These are phyloP conservation scores for Rubroshorea leprosula DNA, from an alignment of 345 rosid genomes.

Conservation along the genomic window DNA sequence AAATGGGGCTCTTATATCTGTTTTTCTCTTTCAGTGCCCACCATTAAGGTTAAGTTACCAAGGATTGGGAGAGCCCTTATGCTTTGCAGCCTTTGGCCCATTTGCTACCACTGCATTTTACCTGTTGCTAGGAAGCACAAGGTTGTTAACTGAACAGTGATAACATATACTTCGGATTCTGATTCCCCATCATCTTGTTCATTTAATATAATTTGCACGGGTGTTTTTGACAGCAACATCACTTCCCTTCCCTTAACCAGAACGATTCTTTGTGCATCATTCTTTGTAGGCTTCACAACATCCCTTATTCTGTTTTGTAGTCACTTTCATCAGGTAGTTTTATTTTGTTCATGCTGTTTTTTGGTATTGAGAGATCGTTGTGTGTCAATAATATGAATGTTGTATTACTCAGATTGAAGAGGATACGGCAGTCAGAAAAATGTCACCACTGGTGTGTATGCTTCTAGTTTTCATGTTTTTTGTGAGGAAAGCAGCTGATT, in stretches of 20 bases:
- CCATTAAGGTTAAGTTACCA: constrained; percentile 89
- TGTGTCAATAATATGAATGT: constrained; percentile 1
- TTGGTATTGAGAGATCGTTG: background rate
- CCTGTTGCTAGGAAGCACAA: constrained; percentile 48
- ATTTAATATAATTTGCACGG: background rate
- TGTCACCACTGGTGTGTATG: constrained; percentile 66
- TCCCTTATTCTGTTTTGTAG: constrained; percentile 86
- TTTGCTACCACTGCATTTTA: constrained; percentile 89
- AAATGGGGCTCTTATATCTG: background rate
- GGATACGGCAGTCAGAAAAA: constrained; percentile 59
- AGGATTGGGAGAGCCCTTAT: constrained; percentile 92
- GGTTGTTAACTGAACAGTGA: constrained; percentile 28
- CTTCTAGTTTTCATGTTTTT: background rate
- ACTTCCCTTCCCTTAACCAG: constrained; percentile 41
- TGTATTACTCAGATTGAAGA: constrained; percentile 56
- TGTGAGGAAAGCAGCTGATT: background rate
- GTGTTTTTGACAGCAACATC: constrained; percentile 36
- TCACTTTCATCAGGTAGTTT: constrained; percentile 82
- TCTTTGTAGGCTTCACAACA: constrained; percentile 81
- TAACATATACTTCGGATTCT: background rate
- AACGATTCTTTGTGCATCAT: constrained; percentile 52
- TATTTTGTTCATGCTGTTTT: background rate
- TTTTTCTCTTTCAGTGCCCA: constrained; percentile 53
- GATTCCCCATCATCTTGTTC: background rate
- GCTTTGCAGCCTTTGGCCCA: constrained; percentile 91